Conservation (phyloP, 1,284 basidiomycete genomes). For the Laetiporus sulphureus region DNA sequence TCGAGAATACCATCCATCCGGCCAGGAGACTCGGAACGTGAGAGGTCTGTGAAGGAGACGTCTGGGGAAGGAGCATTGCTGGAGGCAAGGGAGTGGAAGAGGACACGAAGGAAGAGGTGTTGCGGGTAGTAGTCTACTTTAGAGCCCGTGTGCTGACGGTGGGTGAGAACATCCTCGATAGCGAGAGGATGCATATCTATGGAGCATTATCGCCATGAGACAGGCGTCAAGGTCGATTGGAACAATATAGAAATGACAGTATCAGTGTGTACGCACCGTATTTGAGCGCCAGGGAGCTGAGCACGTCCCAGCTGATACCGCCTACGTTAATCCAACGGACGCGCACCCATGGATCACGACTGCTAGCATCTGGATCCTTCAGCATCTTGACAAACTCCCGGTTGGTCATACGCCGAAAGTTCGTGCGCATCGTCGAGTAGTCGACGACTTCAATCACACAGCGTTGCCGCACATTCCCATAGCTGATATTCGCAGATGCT, state of each 20-base stretch:
- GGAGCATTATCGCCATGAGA: background rate
- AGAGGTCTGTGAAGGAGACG: slow-evolving; percentile 26
- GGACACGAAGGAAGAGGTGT: slow-evolving; percentile 61
- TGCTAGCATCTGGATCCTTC: slow-evolving; percentile 31
- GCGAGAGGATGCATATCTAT: slow-evolving; percentile 63
- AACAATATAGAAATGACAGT: background rate
- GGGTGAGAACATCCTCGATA: slow-evolving; percentile 61
- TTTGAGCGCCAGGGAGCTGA: slow-evolving; percentile 55
- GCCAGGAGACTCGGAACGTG: slow-evolving; percentile 37
- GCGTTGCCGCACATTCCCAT: slow-evolving; percentile 46
- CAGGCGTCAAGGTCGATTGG: background rate
- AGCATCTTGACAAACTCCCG: slow-evolving; percentile 46
- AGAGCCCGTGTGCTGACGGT: slow-evolving; percentile 46
- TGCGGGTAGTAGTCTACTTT: slow-evolving; percentile 65
- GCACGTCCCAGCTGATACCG: slow-evolving; percentile 66
- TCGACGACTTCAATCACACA: slow-evolving; percentile 58
- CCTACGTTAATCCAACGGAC: slow-evolving; percentile 70
- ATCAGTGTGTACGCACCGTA: slow-evolving; percentile 35
- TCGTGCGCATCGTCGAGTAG: slow-evolving; percentile 49
- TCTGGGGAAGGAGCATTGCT: slow-evolving; percentile 17
- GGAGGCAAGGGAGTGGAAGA: slow-evolving; percentile 47
- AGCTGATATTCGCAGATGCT: slow-evolving; percentile 40
- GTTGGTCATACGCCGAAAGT: slow-evolving; percentile 48
- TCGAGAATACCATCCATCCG: slow-evolving; percentile 22
- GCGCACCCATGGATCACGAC: slow-evolving; percentile 47